Evolutionary conservation across 2,329 filamentous ascomycete species (phyloP).

Genomic region (Penicillium crustosum): DNA sequence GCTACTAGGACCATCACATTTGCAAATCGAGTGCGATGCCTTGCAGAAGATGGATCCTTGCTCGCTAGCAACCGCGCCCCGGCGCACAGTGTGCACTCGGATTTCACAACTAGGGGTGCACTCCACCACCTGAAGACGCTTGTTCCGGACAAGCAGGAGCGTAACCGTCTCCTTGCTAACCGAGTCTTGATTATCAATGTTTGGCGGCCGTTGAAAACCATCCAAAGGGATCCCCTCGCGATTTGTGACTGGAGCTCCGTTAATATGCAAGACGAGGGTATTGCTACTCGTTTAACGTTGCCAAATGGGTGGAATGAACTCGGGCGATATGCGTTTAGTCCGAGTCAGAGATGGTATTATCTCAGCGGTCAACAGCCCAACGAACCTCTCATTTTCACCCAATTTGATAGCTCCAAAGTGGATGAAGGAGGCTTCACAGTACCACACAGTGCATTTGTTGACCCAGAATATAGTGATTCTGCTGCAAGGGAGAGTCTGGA

Average conservation of each 20-base stretch:
- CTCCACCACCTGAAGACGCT: conserved; percentile 11
- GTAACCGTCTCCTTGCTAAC: conserved; percentile 9
- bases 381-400: conserved; percentile 24
- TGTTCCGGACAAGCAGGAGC: conserved; percentile 11
- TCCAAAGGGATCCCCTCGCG: conserved; percentile 24
- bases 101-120: conserved; percentile 9
- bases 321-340: conserved; percentile 16
- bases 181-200: conserved; percentile 24
- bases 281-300: conserved; percentile 15
- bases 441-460: conserved; percentile 54
- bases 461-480: conserved; percentile 42
- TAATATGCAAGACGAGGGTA: conserved; percentile 7
- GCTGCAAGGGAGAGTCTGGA: conserved; percentile 56
- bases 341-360: conserved; percentile 20
- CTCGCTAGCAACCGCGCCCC: conserved; percentile 19
- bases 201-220: conserved; percentile 26
- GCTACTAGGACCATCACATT: conserved; percentile 60
- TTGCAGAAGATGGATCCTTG: conserved; percentile 29
- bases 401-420: conserved; percentile 19
- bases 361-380: conserved; percentile 17
- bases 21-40: conserved; percentile 61
- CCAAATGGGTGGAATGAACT: conserved; percentile 17
- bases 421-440: conserved; percentile 24
- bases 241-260: conserved; percentile 24
- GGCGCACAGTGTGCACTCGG: conserved; percentile 22